Conservation (phyloP, 305 asterid genomes). For the Ruellia speciosa region DNA sequence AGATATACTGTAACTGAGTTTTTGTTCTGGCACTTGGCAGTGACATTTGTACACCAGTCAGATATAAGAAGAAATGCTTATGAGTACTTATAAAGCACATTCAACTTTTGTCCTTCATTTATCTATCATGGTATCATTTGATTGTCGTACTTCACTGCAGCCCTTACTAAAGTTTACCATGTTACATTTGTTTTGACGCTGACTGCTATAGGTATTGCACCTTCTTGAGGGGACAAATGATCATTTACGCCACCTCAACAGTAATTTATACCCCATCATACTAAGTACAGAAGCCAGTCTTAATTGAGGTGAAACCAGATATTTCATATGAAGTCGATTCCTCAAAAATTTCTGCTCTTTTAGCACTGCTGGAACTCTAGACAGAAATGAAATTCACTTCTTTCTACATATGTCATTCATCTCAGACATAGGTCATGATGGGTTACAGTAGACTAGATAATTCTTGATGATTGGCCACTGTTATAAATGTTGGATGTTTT, state of each 20-base stretch:
- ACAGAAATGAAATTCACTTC: not conserved
- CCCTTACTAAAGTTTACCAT: not conserved
- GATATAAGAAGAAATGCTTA: not conserved
- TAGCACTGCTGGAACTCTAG: not conserved
- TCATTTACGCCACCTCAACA: slow-evolving; percentile 40
- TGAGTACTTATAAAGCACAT: not conserved
- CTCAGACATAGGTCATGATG: not conserved
- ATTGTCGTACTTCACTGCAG: not conserved
- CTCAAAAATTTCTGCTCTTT: not conserved
- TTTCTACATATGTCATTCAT: not conserved
- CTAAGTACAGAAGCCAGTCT: slow-evolving; percentile 22
- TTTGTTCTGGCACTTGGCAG: not conserved
- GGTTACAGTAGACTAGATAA: not conserved
- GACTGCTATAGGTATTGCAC: slow-evolving; percentile 40
- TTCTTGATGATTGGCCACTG: not conserved
- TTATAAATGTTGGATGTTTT: not conserved
- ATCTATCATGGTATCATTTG: not conserved
- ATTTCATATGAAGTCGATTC: slow-evolving; percentile 1
- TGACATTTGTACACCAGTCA: not conserved
- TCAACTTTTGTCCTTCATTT: not conserved
- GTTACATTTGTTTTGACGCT: not conserved
- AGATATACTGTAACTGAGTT: not conserved
- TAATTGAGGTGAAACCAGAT: slow-evolving; percentile 19
- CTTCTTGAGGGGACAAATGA: slow-evolving; percentile 57
- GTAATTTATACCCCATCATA: slow-evolving; percentile 42